Percentiles rank a stretch among this genome's conserved stretches.
These are phyloP conservation scores for Rhododendron kiyosumense DNA, from an alignment of 148 eudicot genomes.

Conservation along the genomic window DNA sequence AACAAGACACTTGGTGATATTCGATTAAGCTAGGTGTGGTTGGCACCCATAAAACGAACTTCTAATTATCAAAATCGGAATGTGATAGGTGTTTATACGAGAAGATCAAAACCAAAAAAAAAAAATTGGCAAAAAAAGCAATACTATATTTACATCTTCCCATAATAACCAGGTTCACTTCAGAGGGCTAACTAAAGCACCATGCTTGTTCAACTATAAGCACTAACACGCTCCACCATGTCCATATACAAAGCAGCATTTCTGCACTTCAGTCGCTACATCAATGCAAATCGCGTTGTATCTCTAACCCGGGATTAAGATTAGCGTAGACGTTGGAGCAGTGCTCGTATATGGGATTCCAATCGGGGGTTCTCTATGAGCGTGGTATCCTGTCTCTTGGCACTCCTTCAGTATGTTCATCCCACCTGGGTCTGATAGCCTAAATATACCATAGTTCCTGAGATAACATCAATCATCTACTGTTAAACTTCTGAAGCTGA, in stretches of 20 bases:
- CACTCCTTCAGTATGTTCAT: constrained; percentile 15
- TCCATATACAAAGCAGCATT: neutral
- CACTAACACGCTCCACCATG: neutral
- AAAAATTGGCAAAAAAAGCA: neutral
- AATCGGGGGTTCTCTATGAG: constrained; percentile 30
- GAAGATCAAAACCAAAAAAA: too few relatives aligned
- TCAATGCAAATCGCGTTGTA: constrained; percentile 55
- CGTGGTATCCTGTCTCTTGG: constrained; percentile 56
- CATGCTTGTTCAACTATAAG: neutral
- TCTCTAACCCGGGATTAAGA: constrained; percentile 60
- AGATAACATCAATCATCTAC: constrained; percentile 8
- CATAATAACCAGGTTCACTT: neutral
- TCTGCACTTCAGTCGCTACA: neutral
- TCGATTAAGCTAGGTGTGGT: too few relatives aligned
- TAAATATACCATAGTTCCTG: constrained; percentile 60
- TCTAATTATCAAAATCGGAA: too few relatives aligned
- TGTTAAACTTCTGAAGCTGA: neutral
- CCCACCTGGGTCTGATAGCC: neutral
- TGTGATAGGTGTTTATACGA: too few relatives aligned
- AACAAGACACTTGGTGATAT: neutral
- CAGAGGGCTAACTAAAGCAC: neutral
- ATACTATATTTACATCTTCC: too few relatives aligned
- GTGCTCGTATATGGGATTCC: too few relatives aligned
- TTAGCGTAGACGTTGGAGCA: constrained; percentile 50
- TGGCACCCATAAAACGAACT: too few relatives aligned